Conservation (phyloP, 2,329 filamentous ascomycete genomes). For the Neonectria coccinea region DNA sequence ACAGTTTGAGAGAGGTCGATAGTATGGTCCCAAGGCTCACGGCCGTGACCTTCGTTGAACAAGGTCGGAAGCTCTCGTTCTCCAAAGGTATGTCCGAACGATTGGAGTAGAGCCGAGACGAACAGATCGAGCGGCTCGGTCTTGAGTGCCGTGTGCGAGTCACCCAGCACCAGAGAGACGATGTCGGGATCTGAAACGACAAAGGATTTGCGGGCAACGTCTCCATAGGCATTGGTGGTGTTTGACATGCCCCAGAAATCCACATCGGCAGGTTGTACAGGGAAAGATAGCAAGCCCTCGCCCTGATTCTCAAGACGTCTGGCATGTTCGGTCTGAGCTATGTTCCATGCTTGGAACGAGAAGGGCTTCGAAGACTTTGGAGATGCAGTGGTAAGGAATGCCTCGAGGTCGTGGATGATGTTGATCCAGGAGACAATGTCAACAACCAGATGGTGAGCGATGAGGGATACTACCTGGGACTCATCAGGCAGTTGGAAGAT, state of each 20-base stretch:
- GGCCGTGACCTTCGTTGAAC: constrained; percentile 57
- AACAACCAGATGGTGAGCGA: constrained; percentile 54
- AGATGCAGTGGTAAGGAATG: constrained; percentile 45
- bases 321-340: constrained; percentile 50
- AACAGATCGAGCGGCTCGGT: constrained; percentile 56
- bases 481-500: constrained; percentile 11
- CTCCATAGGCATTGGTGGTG: constrained; percentile 24
- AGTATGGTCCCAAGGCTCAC: constrained; percentile 50
- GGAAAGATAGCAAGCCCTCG: constrained; percentile 16
- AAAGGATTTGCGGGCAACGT: constrained; percentile 18
- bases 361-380: constrained; percentile 38
- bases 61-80: constrained; percentile 51
- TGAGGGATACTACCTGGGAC: constrained; percentile 46
- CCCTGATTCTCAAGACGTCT: not conserved
- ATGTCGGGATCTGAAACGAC: constrained; percentile 12
- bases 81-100: constrained; percentile 51
- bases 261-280: constrained; percentile 17
- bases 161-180: constrained; percentile 32
- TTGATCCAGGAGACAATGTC: constrained; percentile 61
- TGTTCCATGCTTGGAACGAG: constrained; percentile 54
- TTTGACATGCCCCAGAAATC: constrained; percentile 38
- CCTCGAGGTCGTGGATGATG: constrained; percentile 58
- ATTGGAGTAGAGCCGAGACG: constrained; percentile 49
- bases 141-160: constrained; percentile 46
- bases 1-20: constrained; percentile 55